phyloP scores from a whole-genome alignment of 2,329 filamentous ascomycete species.

The Penicillium concentricum region DNA sequence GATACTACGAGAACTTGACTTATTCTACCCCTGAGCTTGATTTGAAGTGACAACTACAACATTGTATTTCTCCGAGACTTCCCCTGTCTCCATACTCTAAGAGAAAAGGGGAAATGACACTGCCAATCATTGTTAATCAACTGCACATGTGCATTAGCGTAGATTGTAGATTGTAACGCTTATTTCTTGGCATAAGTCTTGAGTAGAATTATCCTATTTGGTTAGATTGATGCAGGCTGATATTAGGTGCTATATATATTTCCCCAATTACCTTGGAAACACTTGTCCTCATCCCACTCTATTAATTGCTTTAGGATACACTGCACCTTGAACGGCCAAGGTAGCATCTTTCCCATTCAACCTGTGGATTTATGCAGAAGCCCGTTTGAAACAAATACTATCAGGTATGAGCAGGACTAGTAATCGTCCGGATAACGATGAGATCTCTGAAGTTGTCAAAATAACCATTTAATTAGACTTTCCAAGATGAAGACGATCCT shows the following conservation, averaged over 20 bases:
- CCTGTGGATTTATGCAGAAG: too few relatives aligned
- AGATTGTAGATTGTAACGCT: neutral
- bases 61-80: neutral
- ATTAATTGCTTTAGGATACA: neutral
- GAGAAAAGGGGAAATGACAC: neutral
- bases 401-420: too few relatives aligned
- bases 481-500: slow-evolving; percentile 7
- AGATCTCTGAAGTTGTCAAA: neutral
- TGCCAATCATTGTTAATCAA: neutral
- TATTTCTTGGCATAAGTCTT: neutral
- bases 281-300: too few relatives aligned
- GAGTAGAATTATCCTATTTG: too few relatives aligned
- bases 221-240: neutral
- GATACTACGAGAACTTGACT: neutral
- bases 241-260: neutral
- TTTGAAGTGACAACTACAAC: neutral
- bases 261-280: neutral
- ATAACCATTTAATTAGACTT: too few relatives aligned
- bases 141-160: neutral
- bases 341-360: neutral
- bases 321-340: neutral
- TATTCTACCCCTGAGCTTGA: neutral
- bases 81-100: neutral
- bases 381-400: too few relatives aligned
- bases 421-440: neutral